Evolutionary conservation across 2,329 filamentous ascomycete genomes (phyloP).

Genomic region (Aspergillus neoniger): DNA sequence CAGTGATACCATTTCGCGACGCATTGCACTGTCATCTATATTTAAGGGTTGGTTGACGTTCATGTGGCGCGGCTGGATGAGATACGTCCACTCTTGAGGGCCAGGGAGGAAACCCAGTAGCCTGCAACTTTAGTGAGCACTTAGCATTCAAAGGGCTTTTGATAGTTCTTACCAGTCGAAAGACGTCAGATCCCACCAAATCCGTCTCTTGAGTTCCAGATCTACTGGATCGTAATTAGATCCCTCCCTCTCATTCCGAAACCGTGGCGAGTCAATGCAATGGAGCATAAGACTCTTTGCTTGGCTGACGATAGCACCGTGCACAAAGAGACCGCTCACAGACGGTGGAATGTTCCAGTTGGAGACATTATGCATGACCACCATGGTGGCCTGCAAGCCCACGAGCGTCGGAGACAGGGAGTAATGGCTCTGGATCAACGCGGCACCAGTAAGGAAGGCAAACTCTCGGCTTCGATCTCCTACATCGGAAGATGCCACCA

Average conservation of each 20-base stretch:
- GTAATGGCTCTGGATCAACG: constrained; percentile 36
- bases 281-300: constrained; percentile 42
- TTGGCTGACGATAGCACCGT: constrained; percentile 30
- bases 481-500: constrained; percentile 22
- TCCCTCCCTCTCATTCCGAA: constrained; percentile 18
- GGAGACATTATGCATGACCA: constrained; percentile 33
- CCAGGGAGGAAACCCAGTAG: constrained; percentile 44
- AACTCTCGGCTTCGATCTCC: constrained; percentile 30
- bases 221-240: constrained; percentile 26
- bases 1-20: constrained; percentile 20
- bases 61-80: constrained; percentile 46
- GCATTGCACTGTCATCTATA: constrained; percentile 44
- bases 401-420: constrained; percentile 33
- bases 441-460: constrained; percentile 32
- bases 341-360: constrained; percentile 27
- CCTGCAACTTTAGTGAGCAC: constrained; percentile 26
- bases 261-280: constrained; percentile 31
- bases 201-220: constrained; percentile 42
- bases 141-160: too few relatives aligned
- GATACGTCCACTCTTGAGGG: constrained; percentile 48
- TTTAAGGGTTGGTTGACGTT: constrained; percentile 45
- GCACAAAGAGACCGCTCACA: constrained; percentile 28
- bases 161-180: constrained; percentile 44
- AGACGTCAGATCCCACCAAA: constrained; percentile 48
- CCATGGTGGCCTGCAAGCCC: constrained; percentile 36